A percentile compares a stretch with the other conserved stretches of the same genome.
These are phyloP conservation scores for Botrytis porri DNA, from an alignment of 2,329 filamentous ascomycete genomes.

Conservation along the genomic window DNA sequence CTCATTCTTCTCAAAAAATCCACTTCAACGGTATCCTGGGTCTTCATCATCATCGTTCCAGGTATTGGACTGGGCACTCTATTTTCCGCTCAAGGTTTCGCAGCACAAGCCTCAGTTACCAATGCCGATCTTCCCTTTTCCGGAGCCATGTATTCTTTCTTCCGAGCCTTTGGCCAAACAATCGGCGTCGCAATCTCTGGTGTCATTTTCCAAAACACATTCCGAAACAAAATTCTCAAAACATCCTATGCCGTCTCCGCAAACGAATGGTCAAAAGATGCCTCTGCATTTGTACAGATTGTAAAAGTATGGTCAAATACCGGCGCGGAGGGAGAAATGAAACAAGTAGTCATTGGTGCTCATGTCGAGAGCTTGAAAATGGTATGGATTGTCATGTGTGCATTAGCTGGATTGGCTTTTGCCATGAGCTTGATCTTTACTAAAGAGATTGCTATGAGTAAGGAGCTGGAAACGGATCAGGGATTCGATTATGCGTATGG, in stretches of 20 bases:
- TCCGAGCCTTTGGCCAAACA: slow-evolving; percentile 54
- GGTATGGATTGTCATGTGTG: slow-evolving; percentile 33
- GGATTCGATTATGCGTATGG: slow-evolving; percentile 16
- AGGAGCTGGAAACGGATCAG: slow-evolving; percentile 10
- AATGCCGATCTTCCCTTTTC: slow-evolving; percentile 57
- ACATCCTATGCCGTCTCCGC: slow-evolving; percentile 24
- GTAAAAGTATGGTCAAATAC: slow-evolving; percentile 25
- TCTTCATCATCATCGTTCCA: slow-evolving; percentile 58
- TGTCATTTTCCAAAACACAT: slow-evolving; percentile 64
- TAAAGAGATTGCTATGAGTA: slow-evolving; percentile 55
- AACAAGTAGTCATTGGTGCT: slow-evolving; percentile 20
- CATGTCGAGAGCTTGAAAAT: slow-evolving; percentile 29
- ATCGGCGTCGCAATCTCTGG: slow-evolving; percentile 49
- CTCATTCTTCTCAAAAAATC: slow-evolving; percentile 48
- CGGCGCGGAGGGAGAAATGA: slow-evolving; percentile 21
- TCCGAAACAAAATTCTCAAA: slow-evolving; percentile 29
- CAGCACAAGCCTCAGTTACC: slow-evolving; percentile 58
- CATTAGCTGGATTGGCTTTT: slow-evolving; percentile 26
- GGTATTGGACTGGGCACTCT: slow-evolving; percentile 62
- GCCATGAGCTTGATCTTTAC: slow-evolving; percentile 43
- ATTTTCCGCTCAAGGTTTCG: slow-evolving; percentile 58
- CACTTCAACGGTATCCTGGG: slow-evolving; percentile 53
- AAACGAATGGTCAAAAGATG: slow-evolving; percentile 25
- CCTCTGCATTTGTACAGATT: slow-evolving; percentile 28
- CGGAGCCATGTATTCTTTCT: slow-evolving; percentile 63